phyloP scores from a whole-genome alignment of 129 eudicot genomes.

The Artemisia argyi region DNA sequence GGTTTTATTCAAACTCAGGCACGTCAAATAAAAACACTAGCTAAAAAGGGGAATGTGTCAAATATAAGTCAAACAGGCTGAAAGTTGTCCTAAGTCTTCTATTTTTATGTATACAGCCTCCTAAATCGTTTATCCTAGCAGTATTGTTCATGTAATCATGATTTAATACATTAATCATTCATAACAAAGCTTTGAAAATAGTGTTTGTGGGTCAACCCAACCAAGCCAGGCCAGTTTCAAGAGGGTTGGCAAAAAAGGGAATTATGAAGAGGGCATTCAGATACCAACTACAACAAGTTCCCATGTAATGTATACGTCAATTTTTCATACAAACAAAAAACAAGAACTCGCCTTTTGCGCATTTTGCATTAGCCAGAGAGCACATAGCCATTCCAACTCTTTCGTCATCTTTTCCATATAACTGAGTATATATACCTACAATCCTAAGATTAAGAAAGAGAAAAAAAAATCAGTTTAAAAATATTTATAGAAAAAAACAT shows the following conservation, averaged over 20 bases:
- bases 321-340: background rate
- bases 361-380: slow-evolving; percentile 79
- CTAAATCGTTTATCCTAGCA: background rate
- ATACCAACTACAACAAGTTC: slow-evolving; percentile 5
- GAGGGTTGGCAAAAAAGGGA: background rate
- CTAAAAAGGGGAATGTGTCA: background rate
- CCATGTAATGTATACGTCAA: background rate
- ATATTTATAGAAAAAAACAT: background rate
- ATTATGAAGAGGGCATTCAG: background rate
- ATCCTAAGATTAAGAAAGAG: slow-evolving; percentile 40
- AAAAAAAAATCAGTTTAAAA: slow-evolving; percentile 1
- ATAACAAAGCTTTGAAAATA: background rate
- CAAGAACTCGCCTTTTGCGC: slow-evolving; percentile 64
- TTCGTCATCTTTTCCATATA: slow-evolving; percentile 71
- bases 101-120: no score
- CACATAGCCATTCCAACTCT: slow-evolving; percentile 85
- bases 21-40: background rate
- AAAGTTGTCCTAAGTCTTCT: background rate
- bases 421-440: slow-evolving; percentile 46
- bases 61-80: background rate
- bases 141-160: background rate
- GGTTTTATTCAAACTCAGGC: no score
- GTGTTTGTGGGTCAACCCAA: background rate
- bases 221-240: background rate
- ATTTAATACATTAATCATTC: background rate